A percentile compares a stretch with the other conserved stretches of the same genome.
Evolutionary conservation across 2,329 filamentous ascomycete genomes (phyloP).

Genomic region (Cercospora zeina): DNA sequence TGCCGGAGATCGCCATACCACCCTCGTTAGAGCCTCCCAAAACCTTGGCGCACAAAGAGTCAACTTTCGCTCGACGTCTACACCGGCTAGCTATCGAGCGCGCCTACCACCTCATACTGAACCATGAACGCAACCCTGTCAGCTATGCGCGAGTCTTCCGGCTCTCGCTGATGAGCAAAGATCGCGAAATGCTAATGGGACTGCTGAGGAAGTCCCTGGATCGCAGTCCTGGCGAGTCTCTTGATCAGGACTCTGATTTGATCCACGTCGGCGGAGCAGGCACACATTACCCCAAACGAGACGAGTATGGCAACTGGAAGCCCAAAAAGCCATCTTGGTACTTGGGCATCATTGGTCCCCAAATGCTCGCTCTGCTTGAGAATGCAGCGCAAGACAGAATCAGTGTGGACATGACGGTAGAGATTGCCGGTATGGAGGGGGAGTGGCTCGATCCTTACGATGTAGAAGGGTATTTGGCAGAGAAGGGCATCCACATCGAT

Average conservation of each 20-base stretch:
- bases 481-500: constrained; percentile 64
- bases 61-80: constrained; percentile 68
- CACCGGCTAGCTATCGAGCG: constrained; percentile 66
- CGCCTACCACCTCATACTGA: constrained; percentile 59
- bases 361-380: constrained; percentile 34
- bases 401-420: constrained; percentile 46
- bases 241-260: constrained; percentile 64
- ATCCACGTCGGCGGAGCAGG: constrained; percentile 68
- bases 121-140: constrained; percentile 44
- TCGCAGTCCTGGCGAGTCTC: constrained; percentile 47
- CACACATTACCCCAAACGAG: constrained; percentile 56
- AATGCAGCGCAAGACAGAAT: constrained; percentile 33
- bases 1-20: constrained; percentile 24
- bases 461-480: constrained; percentile 70
- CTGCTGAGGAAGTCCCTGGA: constrained; percentile 46
- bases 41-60: constrained; percentile 64
- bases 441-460: constrained; percentile 77
- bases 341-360: constrained; percentile 37
- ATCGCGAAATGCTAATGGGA: constrained; percentile 29
- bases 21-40: constrained; percentile 40
- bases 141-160: constrained; percentile 34
- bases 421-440: constrained; percentile 65
- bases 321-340: constrained; percentile 32
- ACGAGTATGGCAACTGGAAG: constrained; percentile 61
- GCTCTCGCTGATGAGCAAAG: constrained; percentile 30